Percentiles rank a stretch among this genome's conserved stretches.
Conservation (phyloP, 805 yeast genomes). For the Kodamaea kaohsiungensis region DNA sequence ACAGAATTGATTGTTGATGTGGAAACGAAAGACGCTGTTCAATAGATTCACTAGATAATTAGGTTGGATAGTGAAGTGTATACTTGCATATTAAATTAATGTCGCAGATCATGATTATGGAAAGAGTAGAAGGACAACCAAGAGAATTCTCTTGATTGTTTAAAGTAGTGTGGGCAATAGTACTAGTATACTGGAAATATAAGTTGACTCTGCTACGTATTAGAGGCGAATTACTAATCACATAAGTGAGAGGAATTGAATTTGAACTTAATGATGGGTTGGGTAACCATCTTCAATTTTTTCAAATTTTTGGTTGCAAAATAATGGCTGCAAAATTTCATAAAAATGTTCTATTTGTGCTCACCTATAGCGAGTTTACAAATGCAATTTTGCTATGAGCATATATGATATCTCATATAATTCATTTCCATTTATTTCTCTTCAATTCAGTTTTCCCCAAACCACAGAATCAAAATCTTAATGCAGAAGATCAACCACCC, state of each 20-base stretch:
- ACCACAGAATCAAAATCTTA: neutral
- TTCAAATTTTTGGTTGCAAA: too few relatives aligned
- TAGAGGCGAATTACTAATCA: too few relatives aligned
- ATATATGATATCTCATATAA: too few relatives aligned
- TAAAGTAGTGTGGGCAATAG: neutral
- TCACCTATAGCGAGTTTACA: neutral
- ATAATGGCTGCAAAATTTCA: neutral
- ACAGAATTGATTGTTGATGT: slow-evolving; percentile 2
- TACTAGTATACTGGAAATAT: too few relatives aligned
- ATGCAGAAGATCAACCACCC: neutral
- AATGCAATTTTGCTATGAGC: neutral
- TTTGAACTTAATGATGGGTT: too few relatives aligned
- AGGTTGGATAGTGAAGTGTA: neutral
- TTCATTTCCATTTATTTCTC: neutral
- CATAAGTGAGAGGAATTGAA: too few relatives aligned
- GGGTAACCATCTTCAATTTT: too few relatives aligned
- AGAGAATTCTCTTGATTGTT: neutral
- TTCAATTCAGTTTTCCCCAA: neutral
- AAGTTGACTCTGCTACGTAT: too few relatives aligned
- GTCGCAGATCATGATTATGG: neutral
- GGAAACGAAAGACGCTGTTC: neutral
- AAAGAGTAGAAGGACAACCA: neutral
- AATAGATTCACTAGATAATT: neutral
- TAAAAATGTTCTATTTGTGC: neutral
- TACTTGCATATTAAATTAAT: neutral